Evolutionary conservation across 768 basidiomycete genomes (phyloP).

Genomic region (Hemileccinum impolitum): DNA sequence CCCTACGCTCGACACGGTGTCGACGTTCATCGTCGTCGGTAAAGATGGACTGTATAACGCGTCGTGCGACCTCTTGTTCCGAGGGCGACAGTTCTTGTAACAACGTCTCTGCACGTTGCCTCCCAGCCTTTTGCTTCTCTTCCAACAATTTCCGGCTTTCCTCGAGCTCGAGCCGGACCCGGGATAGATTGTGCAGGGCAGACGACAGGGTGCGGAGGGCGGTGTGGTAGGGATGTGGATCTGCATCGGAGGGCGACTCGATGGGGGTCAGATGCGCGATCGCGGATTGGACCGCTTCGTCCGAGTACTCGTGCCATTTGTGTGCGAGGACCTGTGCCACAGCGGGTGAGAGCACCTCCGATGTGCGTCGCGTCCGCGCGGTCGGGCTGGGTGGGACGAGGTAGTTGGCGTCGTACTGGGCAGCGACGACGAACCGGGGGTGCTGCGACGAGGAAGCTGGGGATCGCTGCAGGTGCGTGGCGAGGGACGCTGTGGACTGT

Average conservation of each 20-base stretch:
- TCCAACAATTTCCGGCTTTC: constrained; percentile 47
- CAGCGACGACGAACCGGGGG: constrained; percentile 41
- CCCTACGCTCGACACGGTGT: constrained; percentile 52
- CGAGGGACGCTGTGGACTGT: constrained; percentile 36
- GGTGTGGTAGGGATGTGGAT: constrained; percentile 59
- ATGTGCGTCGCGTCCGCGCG: constrained; percentile 8
- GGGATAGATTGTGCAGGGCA: constrained; percentile 56
- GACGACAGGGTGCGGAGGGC: constrained; percentile 68
- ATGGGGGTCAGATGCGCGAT: constrained; percentile 48
- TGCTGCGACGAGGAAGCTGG: constrained; percentile 22
- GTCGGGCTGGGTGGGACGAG: constrained; percentile 37
- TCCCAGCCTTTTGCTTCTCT: constrained; percentile 58
- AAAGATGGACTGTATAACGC: constrained; percentile 66
- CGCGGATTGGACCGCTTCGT: constrained; percentile 65
- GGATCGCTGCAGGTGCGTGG: constrained; percentile 37
- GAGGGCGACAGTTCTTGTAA: constrained; percentile 54
- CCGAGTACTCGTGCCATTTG: constrained; percentile 76
- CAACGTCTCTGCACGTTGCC: constrained; percentile 50
- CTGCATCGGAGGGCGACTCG: constrained; percentile 45
- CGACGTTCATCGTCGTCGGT: constrained; percentile 41
- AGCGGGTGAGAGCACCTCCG: constrained; percentile 21
- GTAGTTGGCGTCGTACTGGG: constrained; percentile 30
- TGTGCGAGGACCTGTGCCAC: constrained; percentile 56
- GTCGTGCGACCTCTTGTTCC: constrained; percentile 64
- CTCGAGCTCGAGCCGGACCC: constrained; percentile 61